Percentiles rank a stretch among this genome's conserved stretches.
Conservation (phyloP, 108 stramenopile species). For the Epipyxis sp. region DNA sequence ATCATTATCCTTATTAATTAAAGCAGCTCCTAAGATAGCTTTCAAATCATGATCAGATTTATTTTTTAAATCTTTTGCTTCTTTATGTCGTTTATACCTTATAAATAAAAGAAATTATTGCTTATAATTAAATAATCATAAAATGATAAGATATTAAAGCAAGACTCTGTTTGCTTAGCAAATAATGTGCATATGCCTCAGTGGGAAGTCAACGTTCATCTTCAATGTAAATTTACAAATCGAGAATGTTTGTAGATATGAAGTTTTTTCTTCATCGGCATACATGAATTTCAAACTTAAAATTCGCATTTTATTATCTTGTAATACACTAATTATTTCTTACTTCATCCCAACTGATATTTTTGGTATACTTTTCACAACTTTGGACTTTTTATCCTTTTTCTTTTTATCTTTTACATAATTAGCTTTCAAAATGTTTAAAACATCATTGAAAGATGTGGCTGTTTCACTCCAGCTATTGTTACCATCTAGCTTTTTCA, state of each 20-base stretch:
- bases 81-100: background rate
- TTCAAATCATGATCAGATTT: background rate
- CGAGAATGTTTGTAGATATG: background rate
- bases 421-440: conserved; percentile 9
- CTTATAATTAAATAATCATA: background rate
- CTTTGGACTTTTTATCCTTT: conserved; percentile 15
- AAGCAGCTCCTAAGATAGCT: conserved; percentile 1
- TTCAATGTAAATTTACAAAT: background rate
- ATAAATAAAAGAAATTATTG: no score
- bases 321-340: no score
- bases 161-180: background rate
- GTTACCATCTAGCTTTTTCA: background rate
- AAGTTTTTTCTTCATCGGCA: background rate
- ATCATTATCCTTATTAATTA: no score
- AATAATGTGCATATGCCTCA: background rate
- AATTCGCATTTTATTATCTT: no score
- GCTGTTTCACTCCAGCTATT: conserved; percentile 6
- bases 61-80: background rate
- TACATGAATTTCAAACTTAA: background rate
- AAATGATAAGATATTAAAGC: background rate
- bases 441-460: conserved; percentile 20
- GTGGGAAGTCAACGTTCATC: background rate
- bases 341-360: background rate
- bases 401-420: conserved; percentile 20
- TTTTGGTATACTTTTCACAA: background rate